Evolutionary conservation across 345 rosid genomes (phyloP), one percentile per base, ranked within the genome.

Genomic region (Rhizophora mangle): DNA sequence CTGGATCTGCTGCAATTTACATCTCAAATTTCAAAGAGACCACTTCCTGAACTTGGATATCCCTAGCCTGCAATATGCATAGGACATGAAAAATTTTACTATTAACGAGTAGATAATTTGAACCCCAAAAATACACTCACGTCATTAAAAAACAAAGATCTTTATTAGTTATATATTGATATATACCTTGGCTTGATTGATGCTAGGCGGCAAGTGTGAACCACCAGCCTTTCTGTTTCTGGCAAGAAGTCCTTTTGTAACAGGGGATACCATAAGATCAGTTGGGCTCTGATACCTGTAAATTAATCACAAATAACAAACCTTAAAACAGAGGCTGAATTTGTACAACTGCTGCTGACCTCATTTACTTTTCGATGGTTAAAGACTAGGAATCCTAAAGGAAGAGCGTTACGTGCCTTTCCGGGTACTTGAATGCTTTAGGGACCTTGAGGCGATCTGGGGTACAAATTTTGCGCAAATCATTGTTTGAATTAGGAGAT

Each of bases 211-310:
- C 71, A 88, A 67, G 69, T 87, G 85, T 32, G 77, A 74, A 68
- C 77, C 83, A 19, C 71, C 74, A 13, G 76, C 78, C 76, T 81
- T 89, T 77, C 88, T 81, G 83, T 75, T 84, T 78, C 98, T 81
- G 3, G 92, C 97, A 13, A 91, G 89, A 72, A 93, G 78, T 65
- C 91, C 97, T 82, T 85, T 86, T 1, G 97, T 84, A 65, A 89
- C 70, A 2, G 96, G 97, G 26, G 97, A 93, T 77, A 93, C 77
- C 86, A 93, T 88, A 46, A 88, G 83, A 73, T 91, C 97, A 18
- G 98, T 93, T 19, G 97, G 98, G 69, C 97, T 93, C 64, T 85
- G 78, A 59, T 90, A 87, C 82, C 98, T 92, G 64, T 46, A 11
- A 67, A 21, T 19, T 37, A 60, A 1, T 7, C 2, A 37, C 60